These are phyloP conservation scores for Penicillium glabrum DNA, from an alignment of 2,329 filamentous ascomycete genomes.

Conservation along the genomic window DNA sequence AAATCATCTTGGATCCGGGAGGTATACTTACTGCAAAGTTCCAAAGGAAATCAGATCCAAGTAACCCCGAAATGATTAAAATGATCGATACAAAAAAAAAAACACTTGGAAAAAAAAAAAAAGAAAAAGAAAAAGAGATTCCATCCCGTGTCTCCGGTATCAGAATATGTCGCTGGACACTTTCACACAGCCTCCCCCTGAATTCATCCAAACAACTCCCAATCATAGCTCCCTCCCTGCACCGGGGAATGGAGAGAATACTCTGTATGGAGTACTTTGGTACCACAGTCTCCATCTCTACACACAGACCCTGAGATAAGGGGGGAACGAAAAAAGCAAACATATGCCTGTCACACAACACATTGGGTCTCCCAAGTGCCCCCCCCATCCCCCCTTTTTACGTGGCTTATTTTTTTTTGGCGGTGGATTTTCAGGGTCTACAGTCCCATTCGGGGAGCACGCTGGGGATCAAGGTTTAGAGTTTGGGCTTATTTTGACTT, in stretches of 20 bases:
- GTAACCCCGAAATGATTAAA: not conserved
- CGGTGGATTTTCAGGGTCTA: constrained; percentile 23
- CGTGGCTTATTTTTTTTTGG: not conserved
- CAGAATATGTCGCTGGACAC: constrained; percentile 3
- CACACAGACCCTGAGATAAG: constrained; percentile 21
- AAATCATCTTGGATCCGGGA: not conserved
- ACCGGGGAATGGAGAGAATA: constrained; percentile 17
- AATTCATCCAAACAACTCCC: constrained; percentile 8
- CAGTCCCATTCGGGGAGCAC: constrained; percentile 3
- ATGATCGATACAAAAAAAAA: not conserved
- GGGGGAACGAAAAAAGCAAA: not conserved
- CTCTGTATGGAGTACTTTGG: not conserved
- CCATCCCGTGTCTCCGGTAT: constrained; percentile 4
- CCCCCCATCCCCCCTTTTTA: constrained; percentile 1
- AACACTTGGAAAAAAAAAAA: not conserved
- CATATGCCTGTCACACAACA: not conserved
- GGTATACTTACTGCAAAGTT: not conserved
- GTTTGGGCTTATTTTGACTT: constrained; percentile 12
- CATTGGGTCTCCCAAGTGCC: not conserved
- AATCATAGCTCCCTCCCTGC: constrained; percentile 4
- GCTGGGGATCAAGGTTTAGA: constrained; percentile 15
- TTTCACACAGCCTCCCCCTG: constrained; percentile 28
- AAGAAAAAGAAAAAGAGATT: not conserved
- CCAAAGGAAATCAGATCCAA: not conserved
- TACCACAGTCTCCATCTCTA: not conserved